phyloP scores from a whole-genome alignment of 108 stramenopile genomes.

The Cylindrotheca fusiformis region DNA sequence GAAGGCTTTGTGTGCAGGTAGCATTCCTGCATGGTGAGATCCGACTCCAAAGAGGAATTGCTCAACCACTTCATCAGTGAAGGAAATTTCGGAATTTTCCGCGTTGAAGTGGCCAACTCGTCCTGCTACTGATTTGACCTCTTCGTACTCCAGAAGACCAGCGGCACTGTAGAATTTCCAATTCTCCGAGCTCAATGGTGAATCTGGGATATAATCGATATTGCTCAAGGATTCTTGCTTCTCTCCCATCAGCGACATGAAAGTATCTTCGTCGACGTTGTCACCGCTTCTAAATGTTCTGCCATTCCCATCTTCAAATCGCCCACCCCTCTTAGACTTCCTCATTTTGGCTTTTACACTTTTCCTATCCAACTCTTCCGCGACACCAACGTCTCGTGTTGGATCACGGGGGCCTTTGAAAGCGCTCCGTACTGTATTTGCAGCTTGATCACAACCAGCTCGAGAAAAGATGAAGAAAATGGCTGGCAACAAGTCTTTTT shows the following conservation, averaged over 20 bases:
- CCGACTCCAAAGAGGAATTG: slow-evolving; percentile 79
- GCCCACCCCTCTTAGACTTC: slow-evolving; percentile 10
- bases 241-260: slow-evolving; percentile 23
- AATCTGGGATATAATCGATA: slow-evolving; percentile 31
- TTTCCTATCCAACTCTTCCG: slow-evolving; percentile 4
- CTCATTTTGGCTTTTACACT: slow-evolving; percentile 11
- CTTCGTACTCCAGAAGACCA: slow-evolving; percentile 63
- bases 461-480: slow-evolving; percentile 94
- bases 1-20: slow-evolving; percentile 90
- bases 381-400: not conserved
- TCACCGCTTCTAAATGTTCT: slow-evolving; percentile 62
- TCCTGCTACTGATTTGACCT: slow-evolving; percentile 58
- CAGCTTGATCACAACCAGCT: slow-evolving; percentile 89
- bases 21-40: slow-evolving; percentile 89
- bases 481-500: slow-evolving; percentile 81
- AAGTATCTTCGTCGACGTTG: slow-evolving; percentile 37
- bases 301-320: slow-evolving; percentile 53
- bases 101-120: slow-evolving; percentile 70
- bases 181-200: slow-evolving; percentile 53
- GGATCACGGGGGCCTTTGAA: slow-evolving; percentile 45
- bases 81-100: slow-evolving; percentile 76
- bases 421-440: slow-evolving; percentile 42
- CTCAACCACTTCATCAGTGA: slow-evolving; percentile 50
- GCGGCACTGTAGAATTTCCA: slow-evolving; percentile 56
- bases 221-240: slow-evolving; percentile 16